Base-by-base conservation (phyloP, 352 stramenopile genomes). In the Phytophthora europaea region DNA sequence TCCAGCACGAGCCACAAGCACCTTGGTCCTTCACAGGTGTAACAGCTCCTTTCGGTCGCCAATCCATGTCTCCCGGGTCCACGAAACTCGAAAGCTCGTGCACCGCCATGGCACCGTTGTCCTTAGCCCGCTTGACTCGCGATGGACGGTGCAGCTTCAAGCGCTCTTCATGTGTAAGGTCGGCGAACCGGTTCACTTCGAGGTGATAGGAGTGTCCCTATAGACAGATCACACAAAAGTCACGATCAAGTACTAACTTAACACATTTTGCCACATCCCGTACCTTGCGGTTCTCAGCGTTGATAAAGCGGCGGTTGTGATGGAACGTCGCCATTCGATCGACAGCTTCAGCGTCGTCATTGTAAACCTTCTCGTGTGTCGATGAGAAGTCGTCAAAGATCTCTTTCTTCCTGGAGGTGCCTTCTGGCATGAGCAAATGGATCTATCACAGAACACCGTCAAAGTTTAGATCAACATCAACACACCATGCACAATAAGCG, bases 1-100 rank as follows among this genome's bases (percentile, higher is more conserved):
- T 96, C 94, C 94, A 98, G 85, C 94, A 98, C 36, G 91, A 98
- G 18, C 94, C 94, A 47, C 94, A 98, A 54, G 85, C 85, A 38
- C 92, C 93, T 79, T 98, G 94, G 69, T 98, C 91, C 55, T 98
- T 98, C 59, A 98, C 91, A 3, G 88, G 87, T 4, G 90, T 97
- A 36, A 98, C 92, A 2, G 91, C 92, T 23, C 90, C 90, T 53
- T 95, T 93, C 61, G 73, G 80, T 18, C 90, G 87, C 94, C 94
- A 98, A 58, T 98, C 92, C 51, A 94, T 85, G 57, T 94, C 89
- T n/a, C 85, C 83, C 0, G 89, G 82, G 1, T 89, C 65, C 4
- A 67, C 51, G 16, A 85, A 61, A 23, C 78, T 85, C 6, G 73
- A 78, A 20, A 82, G 26, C 6, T 76, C 28, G 69, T 95, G 86